Base-by-base conservation (phyloP, 2,329 filamentous ascomycete species). In the Fusarium drepaniforme region DNA sequence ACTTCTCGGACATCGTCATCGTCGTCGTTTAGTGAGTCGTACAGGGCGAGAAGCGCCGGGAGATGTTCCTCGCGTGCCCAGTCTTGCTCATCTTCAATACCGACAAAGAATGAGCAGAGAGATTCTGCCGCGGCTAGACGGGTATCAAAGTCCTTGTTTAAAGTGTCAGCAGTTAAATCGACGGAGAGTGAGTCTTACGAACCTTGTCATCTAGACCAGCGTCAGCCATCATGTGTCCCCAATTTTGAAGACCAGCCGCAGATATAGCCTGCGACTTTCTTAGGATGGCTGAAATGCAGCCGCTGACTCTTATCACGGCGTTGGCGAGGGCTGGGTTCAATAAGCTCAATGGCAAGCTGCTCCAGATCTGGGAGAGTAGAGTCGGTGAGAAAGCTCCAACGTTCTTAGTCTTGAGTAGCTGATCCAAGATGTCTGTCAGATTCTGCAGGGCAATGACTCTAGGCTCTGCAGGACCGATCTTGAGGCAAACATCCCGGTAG, bases 11-110 rank as follows among this genome's bases (percentile, higher is more conserved):
- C 90, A 67, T 98, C 95, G 72, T 98, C 94, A 80, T 98, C 96
- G 80, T 98, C 96, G 80, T 98, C 97, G 79, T 94, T 93, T 6
- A 97, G 87, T 56, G 91, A 87, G 80, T 95, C 92, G 82, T 97
- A 96, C 1, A 96, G 84, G 5, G 92, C 86, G 7, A 95, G 81
- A 62, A 93, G 88, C 35, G 90, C 85, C 2, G 89, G 85, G 2
- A 94, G 82, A 38, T 90, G 84, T 16, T 81, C 80, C 42, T 83
- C 74, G 53, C 73, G 71, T 70, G 78, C 69, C 71, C 64, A 71
- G 70, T 75, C 44, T 2, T 75, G 40, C 71, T 76, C 53, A 1
- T 69, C 30, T 15, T 66, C 69, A 5, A 78, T 44, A 65, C 69
- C 63, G 42, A 70, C 80, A 77, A 85, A 88, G 80, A 90, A 89